Conservation (phyloP, 306 rosid genomes). For the Medicago lupulina region DNA sequence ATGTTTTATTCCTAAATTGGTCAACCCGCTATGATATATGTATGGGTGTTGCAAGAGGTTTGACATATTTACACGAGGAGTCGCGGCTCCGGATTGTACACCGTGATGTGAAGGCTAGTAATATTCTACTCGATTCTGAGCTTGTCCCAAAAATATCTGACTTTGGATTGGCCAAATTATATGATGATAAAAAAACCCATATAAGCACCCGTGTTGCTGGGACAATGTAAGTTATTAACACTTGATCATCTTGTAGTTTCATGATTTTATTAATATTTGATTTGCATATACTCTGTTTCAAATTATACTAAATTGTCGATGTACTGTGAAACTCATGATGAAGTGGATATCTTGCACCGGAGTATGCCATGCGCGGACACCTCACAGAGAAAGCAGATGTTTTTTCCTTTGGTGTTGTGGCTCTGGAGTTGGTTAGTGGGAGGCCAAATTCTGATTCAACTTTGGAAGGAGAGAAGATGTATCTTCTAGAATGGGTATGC, state of each 20-base stretch:
- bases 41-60: slow-evolving; percentile 78
- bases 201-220: slow-evolving; percentile 84
- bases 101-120: slow-evolving; percentile 87
- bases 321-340: slow-evolving; percentile 27
- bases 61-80: slow-evolving; percentile 81
- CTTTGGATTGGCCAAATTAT: slow-evolving; percentile 83
- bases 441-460: slow-evolving; percentile 70
- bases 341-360: slow-evolving; percentile 93
- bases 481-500: slow-evolving; percentile 83
- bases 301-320: slow-evolving; percentile 11
- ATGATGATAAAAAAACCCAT: slow-evolving; percentile 78
- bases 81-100: slow-evolving; percentile 77
- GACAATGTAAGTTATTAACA: slow-evolving; percentile 63
- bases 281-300: slow-evolving; percentile 8
- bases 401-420: slow-evolving; percentile 89
- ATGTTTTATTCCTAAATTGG: slow-evolving; percentile 63
- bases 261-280: not conserved
- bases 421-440: slow-evolving; percentile 76
- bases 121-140: slow-evolving; percentile 69
- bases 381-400: slow-evolving; percentile 86
- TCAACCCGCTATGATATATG: slow-evolving; percentile 72
- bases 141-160: slow-evolving; percentile 80
- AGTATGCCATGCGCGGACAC: slow-evolving; percentile 88
- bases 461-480: slow-evolving; percentile 62
- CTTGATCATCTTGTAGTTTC: not conserved